These are phyloP conservation scores for Telfairia occidentalis DNA, from an alignment of 331 rosid genomes.

Conservation along the genomic window DNA sequence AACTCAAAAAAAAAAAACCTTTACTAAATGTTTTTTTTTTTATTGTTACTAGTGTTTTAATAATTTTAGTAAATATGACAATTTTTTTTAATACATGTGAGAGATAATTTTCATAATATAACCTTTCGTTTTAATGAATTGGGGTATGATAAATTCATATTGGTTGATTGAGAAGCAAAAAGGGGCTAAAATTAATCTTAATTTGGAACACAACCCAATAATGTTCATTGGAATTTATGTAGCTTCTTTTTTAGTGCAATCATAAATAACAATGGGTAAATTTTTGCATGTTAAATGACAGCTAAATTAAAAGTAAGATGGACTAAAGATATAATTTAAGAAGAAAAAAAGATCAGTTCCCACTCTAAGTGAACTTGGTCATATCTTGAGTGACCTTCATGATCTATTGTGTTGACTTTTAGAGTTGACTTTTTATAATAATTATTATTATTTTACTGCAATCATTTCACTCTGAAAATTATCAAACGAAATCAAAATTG, in stretches of 20 bases:
- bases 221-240: not conserved
- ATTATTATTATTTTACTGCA: not conserved
- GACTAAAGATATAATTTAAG: not conserved
- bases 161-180: not conserved
- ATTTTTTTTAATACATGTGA: too few species aligned
- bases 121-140: not conserved
- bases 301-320: not conserved
- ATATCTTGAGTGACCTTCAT: not conserved
- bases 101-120: not conserved
- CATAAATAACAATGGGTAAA: not conserved
- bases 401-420: not conserved
- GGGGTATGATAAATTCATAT: too few species aligned
- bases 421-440: not conserved
- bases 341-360: not conserved
- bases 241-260: too few species aligned
- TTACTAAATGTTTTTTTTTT: too few species aligned
- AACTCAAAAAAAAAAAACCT: too few species aligned
- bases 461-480: not conserved
- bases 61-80: not conserved
- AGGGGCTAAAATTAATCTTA: not conserved
- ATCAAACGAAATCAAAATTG: not conserved
- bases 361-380: constrained; percentile 9
- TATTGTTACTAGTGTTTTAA: too few species aligned
- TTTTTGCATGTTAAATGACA: not conserved
- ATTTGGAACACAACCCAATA: not conserved